phyloP scores from a whole-genome alignment of 371 early-diverging fungal species.

The Mortierella sp. region DNA sequence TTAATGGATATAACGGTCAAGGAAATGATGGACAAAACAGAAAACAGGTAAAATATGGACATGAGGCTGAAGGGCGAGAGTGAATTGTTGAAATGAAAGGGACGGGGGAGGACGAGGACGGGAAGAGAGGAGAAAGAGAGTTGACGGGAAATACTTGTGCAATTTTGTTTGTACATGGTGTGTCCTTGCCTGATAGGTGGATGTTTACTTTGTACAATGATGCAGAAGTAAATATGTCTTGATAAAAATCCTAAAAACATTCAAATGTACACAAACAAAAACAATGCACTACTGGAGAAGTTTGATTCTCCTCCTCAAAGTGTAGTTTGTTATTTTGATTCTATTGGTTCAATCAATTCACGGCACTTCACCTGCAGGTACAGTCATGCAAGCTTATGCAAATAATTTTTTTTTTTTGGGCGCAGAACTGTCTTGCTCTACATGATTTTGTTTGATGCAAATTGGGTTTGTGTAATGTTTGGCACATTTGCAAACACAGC shows the following conservation, averaged over 20 bases:
- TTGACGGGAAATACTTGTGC: neutral
- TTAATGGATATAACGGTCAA: neutral
- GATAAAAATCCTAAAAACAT: neutral
- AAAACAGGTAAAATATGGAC: neutral
- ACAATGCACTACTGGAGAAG: neutral
- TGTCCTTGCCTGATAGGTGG: slow-evolving; percentile 6
- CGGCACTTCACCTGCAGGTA: neutral
- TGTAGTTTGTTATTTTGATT: neutral
- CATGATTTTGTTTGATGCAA: too few species aligned
- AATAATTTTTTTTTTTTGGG: neutral
- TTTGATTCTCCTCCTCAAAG: neutral
- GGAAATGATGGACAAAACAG: neutral
- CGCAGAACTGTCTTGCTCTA: neutral
- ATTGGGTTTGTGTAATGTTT: neutral
- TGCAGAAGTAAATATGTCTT: neutral
- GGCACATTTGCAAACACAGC: neutral
- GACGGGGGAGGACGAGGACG: neutral
- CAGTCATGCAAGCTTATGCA: slow-evolving; percentile 4
- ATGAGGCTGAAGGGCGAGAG: neutral
- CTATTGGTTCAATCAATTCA: neutral
- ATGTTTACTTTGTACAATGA: neutral
- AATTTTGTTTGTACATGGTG: slow-evolving; percentile 3
- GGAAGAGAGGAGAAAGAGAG: neutral
- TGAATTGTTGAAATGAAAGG: neutral
- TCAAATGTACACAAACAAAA: neutral